Base-by-base conservation (phyloP, 2,329 filamentous ascomycete genomes). In the Trichoderma breve region DNA sequence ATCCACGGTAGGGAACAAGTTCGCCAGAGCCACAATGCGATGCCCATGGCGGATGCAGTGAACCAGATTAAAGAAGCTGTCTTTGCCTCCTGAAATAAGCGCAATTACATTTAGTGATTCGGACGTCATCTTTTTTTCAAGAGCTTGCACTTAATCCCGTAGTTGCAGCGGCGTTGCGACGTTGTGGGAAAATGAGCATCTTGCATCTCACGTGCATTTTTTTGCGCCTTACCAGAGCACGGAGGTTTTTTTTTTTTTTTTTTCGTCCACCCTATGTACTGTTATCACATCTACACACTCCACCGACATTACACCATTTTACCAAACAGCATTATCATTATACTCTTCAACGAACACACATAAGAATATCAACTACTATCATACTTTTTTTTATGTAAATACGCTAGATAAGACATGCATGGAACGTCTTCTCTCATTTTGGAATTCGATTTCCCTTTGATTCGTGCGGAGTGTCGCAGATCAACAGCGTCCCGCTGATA, bases 31-130 rank as follows among this genome's bases (percentile, higher is more conserved):
- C 65, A 98, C 89, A 61, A 99, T 85, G 74, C 88, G 87, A 82
- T 98, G 95, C 28, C 93, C 94, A 80, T 97, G 93, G 72, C 90
- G 89, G 75, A 94, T 86, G 82, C 95, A 98, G 84, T 99, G 96
- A 72, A 98, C 88, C 75, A 97, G 88, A 24, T 93, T 95, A 84
- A 93, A 98, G 81, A 99, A 92, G 75, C 95, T 98, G 84, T 99
- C 96, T 83, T 99, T 99, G 75, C 96, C 96, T 73, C 96, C 96
- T 24, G 96, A 99, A 75, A 99, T 91, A 74, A 99, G 86, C 64
- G 93, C 95, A 76, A 99, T 95, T 74, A 98, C 94, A 76, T 95
- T 91, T 74, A 91, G 83, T 73, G 82, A 81, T 74, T 84, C 82
- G 72, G 79, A 75, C 70, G 82, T 76, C 84, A 86, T 86, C 76